Percentiles rank a stretch among this genome's conserved stretches.
Conservation (phyloP, 176 grass and related monocot genomes). For the barley (Hordeum vulgare) region DNA sequence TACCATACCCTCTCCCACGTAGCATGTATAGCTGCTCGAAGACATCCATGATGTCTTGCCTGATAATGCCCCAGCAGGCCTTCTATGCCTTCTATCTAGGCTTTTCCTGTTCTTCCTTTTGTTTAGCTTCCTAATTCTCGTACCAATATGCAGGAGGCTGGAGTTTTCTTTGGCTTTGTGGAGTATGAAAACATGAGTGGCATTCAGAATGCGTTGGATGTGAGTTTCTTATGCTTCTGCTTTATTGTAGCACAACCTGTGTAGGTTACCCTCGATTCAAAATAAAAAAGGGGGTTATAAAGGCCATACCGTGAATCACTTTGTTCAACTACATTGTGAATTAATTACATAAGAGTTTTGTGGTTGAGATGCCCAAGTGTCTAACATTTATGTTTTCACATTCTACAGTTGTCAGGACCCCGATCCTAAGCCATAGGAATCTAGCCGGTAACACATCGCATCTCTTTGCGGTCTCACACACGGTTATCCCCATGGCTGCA, state of each 20-base stretch:
- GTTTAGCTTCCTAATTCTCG: slow-evolving; percentile 1
- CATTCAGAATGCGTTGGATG: slow-evolving; percentile 58
- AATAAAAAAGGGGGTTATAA: neutral
- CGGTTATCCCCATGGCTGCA: too few relatives aligned
- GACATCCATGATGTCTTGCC: too few relatives aligned
- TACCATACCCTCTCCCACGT: too few relatives aligned
- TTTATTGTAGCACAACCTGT: neutral
- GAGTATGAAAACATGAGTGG: slow-evolving; percentile 59
- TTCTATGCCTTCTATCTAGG: neutral
- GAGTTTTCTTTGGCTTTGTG: slow-evolving; percentile 68
- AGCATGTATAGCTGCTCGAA: too few relatives aligned
- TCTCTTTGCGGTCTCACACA: too few relatives aligned
- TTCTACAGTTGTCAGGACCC: too few relatives aligned
- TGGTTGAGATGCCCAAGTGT: neutral
- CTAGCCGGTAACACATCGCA: too few relatives aligned
- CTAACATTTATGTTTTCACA: neutral
- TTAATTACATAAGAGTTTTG: neutral
- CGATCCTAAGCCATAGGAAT: too few relatives aligned
- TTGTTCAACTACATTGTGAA: neutral
- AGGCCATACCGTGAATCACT: neutral
- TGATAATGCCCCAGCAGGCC: too few relatives aligned
- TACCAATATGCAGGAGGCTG: slow-evolving; percentile 48
- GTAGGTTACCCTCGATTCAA: neutral
- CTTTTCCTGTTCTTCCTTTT: neutral
- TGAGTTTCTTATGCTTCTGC: slow-evolving; percentile 28